These are phyloP conservation scores for Pedinophyceae sp. DNA, from an alignment of 139 green algal species.

Conservation along the genomic window DNA sequence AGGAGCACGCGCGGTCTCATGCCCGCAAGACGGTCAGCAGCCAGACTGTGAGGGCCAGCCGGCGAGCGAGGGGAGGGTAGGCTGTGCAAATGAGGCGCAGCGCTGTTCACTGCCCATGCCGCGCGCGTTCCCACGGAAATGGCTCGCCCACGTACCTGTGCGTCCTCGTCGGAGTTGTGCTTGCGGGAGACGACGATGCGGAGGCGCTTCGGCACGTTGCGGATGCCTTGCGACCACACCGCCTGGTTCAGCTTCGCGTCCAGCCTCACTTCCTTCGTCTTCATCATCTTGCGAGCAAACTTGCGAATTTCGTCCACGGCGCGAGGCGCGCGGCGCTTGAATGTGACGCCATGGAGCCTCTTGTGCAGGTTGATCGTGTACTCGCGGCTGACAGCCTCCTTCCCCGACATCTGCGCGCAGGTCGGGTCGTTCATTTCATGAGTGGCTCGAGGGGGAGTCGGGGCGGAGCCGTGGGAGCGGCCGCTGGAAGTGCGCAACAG, in stretches of 20 bases:
- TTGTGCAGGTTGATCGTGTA: slow-evolving; percentile 99
- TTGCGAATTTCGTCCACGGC: slow-evolving; percentile 93
- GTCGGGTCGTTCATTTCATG: no score
- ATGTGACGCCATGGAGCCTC: slow-evolving; percentile 72
- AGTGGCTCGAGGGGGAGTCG: no score
- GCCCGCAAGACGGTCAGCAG: no score
- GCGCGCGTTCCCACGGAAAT: no score
- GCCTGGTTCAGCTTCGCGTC: slow-evolving; percentile 99
- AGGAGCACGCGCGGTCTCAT: no score
- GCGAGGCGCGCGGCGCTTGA: slow-evolving; percentile 89
- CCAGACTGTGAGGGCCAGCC: no score
- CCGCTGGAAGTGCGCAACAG: no score
- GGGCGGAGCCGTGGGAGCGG: no score
- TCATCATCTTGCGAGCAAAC: slow-evolving; percentile 91
- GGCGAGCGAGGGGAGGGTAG: no score
- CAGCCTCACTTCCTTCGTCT: slow-evolving; percentile 85
- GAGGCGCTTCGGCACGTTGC: slow-evolving; percentile 76
- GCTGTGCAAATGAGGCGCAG: no score
- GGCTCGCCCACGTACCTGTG: slow-evolving; percentile 42
- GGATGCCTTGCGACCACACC: slow-evolving; percentile 87
- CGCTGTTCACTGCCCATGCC: no score
- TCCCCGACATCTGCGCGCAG: no score
- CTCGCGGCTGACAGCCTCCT: slow-evolving; percentile 77
- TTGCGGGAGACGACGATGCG: slow-evolving; percentile 77
- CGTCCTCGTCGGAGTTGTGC: slow-evolving; percentile 97